These are phyloP conservation scores for Botrytis pseudocinerea DNA, from an alignment of 2,329 filamentous ascomycete genomes.

Conservation along the genomic window DNA sequence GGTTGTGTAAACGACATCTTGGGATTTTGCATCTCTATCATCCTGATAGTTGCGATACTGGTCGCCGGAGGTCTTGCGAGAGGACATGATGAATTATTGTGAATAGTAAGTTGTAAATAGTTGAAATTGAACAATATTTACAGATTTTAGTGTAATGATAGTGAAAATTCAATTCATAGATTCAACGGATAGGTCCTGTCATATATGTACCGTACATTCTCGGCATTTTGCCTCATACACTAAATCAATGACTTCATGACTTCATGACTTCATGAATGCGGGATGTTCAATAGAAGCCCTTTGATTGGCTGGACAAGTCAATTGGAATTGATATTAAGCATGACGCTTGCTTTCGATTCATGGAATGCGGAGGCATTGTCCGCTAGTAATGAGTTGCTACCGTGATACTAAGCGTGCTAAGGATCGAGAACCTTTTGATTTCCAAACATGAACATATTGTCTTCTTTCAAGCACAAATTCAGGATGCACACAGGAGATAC, in stretches of 20 bases:
- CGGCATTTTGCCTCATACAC: slow-evolving; percentile 1
- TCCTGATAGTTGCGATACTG: slow-evolving; percentile 45
- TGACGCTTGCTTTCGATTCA: background rate
- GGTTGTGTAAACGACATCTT: slow-evolving; percentile 53
- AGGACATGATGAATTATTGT: slow-evolving; percentile 26
- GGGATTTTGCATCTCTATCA: slow-evolving; percentile 45
- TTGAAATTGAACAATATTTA: background rate
- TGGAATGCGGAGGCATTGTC: background rate
- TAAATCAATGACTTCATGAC: slow-evolving; percentile 2
- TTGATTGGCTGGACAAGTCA: background rate
- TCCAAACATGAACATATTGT: background rate
- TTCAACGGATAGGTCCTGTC: background rate
- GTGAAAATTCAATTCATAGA: background rate
- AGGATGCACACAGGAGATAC: background rate
- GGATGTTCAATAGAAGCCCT: background rate
- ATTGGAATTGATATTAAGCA: background rate
- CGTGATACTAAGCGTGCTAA: background rate
- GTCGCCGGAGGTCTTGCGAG: slow-evolving; percentile 43
- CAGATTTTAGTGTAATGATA: background rate
- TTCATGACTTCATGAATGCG: slow-evolving; percentile 12
- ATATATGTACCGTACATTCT: background rate
- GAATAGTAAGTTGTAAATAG: no score
- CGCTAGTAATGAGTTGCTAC: background rate
- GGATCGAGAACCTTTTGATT: slow-evolving; percentile 13
- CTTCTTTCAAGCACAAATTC: background rate